Base-by-base conservation (phyloP, 345 rosid genomes). In the Gossypium longicalyx region DNA sequence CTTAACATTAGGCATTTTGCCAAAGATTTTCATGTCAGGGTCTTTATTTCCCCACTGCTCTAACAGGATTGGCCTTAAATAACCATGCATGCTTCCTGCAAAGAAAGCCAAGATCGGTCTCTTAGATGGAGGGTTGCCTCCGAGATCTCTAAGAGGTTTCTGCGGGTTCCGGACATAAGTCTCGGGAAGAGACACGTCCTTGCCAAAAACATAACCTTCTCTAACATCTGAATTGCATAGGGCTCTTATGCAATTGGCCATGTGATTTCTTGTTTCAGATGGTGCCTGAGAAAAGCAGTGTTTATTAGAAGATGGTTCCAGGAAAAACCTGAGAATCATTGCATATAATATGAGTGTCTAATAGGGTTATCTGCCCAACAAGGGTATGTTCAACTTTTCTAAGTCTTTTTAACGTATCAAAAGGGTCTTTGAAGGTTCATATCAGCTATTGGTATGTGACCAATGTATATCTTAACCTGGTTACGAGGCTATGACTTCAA, bases 1-100 rank as follows among this genome's bases (percentile, higher is more conserved):
- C 81, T 81, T 91, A n/a, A 34, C 64, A 72, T 83, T 88, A 0
- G 91, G 91, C 86, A 94, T 68, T 65, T 9, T 64, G 45, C 90
- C 89, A 71, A 80, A 88, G 75, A 94, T 86, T 85, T 87, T 92
- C 90, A 94, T 89, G 85, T 89, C 93, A 0, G 97, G 93, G 78
- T 94, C 98, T 83, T 83, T 88, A 71, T 81, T 70, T 77, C 81
- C 93, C 98, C 98, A 94, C 49, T 75, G 90, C 80, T 87, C 79
- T 61, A 94, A 57, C 34, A 94, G 87, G 59, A 86, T 82, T 59
- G 97, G 94, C 63, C 97, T 83, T 34, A 94, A 79, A 77, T 94
- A 90, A 16, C 98, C 98, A 16, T 94, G 98, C 98, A 94, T 87
- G 53, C 77, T 82, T 6, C 97, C 98, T 2, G 98, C 98, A 73